These are phyloP conservation scores for Zasmidium angulare DNA, from an alignment of 2,329 filamentous ascomycete species.

Conservation along the genomic window DNA sequence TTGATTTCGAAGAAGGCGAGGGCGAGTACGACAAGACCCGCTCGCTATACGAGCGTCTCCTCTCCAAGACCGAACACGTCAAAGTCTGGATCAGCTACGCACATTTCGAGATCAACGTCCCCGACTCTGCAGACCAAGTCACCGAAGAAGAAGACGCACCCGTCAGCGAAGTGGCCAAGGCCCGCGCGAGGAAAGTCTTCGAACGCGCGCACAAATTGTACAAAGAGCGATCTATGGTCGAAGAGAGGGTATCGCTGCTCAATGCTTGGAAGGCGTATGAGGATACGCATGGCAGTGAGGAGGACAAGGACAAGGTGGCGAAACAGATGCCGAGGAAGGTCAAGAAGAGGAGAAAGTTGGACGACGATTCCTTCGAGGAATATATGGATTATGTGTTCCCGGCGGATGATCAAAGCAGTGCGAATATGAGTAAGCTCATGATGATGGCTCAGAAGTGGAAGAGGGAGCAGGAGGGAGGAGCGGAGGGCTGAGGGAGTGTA, in stretches of 20 bases:
- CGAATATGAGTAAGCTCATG: conserved; percentile 79
- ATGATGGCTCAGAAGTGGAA: conserved; percentile 89
- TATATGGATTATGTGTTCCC: conserved; percentile 98
- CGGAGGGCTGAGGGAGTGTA: not conserved
- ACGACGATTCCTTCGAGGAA: conserved; percentile 93
- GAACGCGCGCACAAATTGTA: conserved; percentile 80
- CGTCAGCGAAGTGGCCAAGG: conserved; percentile 80
- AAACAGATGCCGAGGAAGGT: conserved; percentile 90
- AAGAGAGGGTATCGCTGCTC: conserved; percentile 88
- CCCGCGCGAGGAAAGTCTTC: conserved; percentile 78
- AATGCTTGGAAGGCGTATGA: conserved; percentile 94
- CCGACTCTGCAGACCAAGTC: conserved; percentile 66
- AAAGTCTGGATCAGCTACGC: conserved; percentile 99
- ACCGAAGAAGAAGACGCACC: conserved; percentile 58
- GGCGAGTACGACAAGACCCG: conserved; percentile 75
- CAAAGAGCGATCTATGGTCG: conserved; percentile 86
- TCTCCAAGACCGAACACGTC: conserved; percentile 95
- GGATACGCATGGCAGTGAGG: conserved; percentile 71
- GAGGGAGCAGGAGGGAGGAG: conserved; percentile 50
- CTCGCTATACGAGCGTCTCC: conserved; percentile 80
- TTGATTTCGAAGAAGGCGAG: conserved; percentile 97
- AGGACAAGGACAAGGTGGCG: conserved; percentile 79
- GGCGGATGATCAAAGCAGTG: conserved; percentile 73
- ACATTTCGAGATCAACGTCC: conserved; percentile 95
- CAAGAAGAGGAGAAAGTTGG: conserved; percentile 88